A percentile compares a stretch with the other conserved stretches of the same genome.
These are phyloP conservation scores for Cyclotella cryptica DNA, from an alignment of 108 stramenopile genomes.

Conservation along the genomic window DNA sequence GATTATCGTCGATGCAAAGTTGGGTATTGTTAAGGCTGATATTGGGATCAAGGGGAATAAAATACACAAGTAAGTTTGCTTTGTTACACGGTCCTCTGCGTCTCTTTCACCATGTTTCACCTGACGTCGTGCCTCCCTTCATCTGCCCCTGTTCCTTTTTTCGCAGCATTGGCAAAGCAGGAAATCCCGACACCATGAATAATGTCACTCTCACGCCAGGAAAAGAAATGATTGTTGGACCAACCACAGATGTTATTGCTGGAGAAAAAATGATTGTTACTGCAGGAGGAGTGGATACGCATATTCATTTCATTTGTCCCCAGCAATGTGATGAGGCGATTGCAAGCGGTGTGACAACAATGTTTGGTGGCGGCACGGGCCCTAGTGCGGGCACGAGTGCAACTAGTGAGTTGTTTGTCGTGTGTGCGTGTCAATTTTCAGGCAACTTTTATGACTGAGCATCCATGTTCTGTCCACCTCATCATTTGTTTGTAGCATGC, in stretches of 20 bases:
- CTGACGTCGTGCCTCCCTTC: not conserved
- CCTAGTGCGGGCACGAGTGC: slow-evolving; percentile 95
- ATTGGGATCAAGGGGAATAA: slow-evolving; percentile 91
- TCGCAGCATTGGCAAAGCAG: slow-evolving; percentile 92
- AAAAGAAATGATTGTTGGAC: slow-evolving; percentile 83
- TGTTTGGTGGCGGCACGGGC: slow-evolving; percentile 96
- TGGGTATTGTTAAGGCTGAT: slow-evolving; percentile 93
- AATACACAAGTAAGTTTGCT: slow-evolving; percentile 74
- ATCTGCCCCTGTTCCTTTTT: not conserved
- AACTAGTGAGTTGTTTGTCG: slow-evolving; percentile 61
- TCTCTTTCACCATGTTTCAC: not conserved
- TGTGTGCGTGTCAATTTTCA: not conserved
- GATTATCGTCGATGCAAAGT: slow-evolving; percentile 88
- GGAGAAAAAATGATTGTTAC: slow-evolving; percentile 97
- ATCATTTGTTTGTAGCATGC: slow-evolving; percentile 57
- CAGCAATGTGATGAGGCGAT: slow-evolving; percentile 96
- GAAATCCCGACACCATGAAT: slow-evolving; percentile 97
- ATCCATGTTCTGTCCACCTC: not conserved
- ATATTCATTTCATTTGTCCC: slow-evolving; percentile 98
- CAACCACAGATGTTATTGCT: slow-evolving; percentile 97
- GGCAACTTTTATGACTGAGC: not conserved
- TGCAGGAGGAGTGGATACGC: slow-evolving; percentile 96
- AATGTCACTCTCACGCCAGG: slow-evolving; percentile 83
- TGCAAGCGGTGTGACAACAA: slow-evolving; percentile 93
- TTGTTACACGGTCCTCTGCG: not conserved